Base-by-base conservation (phyloP, 164 flowering plant species). In the Hamamelis virginiana region DNA sequence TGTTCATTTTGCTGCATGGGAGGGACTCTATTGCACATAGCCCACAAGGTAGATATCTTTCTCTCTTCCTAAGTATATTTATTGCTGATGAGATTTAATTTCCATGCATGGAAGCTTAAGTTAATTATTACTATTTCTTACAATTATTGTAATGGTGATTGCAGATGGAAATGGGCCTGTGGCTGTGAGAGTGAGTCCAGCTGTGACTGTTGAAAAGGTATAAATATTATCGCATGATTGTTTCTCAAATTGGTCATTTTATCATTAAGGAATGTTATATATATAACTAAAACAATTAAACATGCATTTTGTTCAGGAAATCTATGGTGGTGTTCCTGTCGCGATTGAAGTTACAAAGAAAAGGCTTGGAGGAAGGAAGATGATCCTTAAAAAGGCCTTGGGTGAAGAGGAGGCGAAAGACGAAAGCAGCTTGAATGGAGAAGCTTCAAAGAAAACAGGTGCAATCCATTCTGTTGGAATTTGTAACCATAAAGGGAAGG, bases 291-390 rank as follows among this genome's bases (percentile, higher is more conserved):
- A n/a, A n/a, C n/a, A n/a, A n/a, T n/a, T n/a, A n/a, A n/a, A n/a
- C n/a, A n/a, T n/a, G n/a, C n/a, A 23, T 23, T 19, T 1, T 33
- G 41, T 33, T 14, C 78, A 78, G 84, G 78, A 68, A 56, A 19
- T 41, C 18, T 47, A 43, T 15, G 68, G 66, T 53, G 79, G 50
- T 15, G 66, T 69, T n/a, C 75, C 64, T 3, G 52, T 60, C 12
- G 64, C 63, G 1, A 59, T 58, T 14, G 77, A 65, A 4, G 43
- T 21, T 5, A 57, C 13, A 61, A 60, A 65, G 21, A 62, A 58
- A 45, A 62, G 61, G 67, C 50, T 61, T n/a, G 78, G 75, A 70
- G 80, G 82, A 72, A 77, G 86, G 69, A 85, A 77, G 71, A 64
- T 79, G 82, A 48, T 69, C 78, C 52, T 57, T 26, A 64, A 56